Conservation (phyloP, 495 filamentous ascomycete genomes). For the Aspergillus campestris region DNA sequence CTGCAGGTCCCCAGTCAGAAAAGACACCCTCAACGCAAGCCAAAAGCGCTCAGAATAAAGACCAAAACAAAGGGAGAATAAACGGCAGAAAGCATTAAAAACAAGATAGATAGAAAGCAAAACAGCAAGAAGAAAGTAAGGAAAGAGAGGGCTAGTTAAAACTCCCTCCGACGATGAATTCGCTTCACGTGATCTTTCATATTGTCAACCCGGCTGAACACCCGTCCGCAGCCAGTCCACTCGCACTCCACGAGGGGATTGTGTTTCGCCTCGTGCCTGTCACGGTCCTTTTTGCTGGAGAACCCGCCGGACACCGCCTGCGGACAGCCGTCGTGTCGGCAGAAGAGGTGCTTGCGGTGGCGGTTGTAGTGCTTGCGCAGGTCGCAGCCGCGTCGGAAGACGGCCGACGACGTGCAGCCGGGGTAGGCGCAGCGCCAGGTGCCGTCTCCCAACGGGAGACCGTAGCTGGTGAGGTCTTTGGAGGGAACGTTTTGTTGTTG, state of each 20-base stretch:
- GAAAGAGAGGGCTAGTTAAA: background rate
- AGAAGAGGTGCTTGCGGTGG: constrained; percentile 55
- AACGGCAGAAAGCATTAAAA: too few species aligned
- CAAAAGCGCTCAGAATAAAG: too few species aligned
- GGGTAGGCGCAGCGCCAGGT: constrained; percentile 51
- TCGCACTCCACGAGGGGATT: constrained; percentile 51
- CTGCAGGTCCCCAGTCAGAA: too few species aligned
- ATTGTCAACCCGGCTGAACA: constrained; percentile 58
- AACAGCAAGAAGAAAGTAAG: background rate
- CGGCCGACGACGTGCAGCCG: constrained; percentile 45
- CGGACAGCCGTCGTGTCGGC: constrained; percentile 52
- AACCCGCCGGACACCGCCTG: constrained; percentile 50
- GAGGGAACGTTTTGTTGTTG: background rate
- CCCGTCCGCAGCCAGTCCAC: constrained; percentile 47
- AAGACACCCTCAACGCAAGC: too few species aligned
- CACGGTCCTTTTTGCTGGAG: constrained; percentile 55
- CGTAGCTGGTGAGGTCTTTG: constrained; percentile 19
- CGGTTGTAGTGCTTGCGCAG: constrained; percentile 57
- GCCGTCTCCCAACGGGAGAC: constrained; percentile 20
- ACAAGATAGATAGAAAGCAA: constrained; percentile 1
- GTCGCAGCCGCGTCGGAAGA: constrained; percentile 54
- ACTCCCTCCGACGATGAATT: constrained; percentile 29
- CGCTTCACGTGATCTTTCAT: constrained; percentile 52
- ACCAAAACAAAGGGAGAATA: background rate
- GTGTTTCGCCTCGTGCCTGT: constrained; percentile 55